Evolutionary conservation across 345 rosid genomes (phyloP), one percentile per base, ranked within the genome.

Genomic region (Raphanus raphanistrum): DNA sequence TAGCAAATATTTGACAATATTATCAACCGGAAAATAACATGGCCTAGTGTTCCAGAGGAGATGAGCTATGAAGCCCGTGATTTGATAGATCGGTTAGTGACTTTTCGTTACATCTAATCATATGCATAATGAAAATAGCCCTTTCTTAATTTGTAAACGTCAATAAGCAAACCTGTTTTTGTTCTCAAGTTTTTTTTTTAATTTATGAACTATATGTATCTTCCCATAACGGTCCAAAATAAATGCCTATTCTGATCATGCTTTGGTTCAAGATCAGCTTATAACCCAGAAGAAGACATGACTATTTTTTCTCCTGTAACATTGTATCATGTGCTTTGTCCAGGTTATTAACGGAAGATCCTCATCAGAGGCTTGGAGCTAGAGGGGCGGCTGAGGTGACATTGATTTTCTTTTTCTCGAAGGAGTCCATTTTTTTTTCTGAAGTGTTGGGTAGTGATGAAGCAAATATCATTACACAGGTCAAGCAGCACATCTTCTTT

Each of bases 1-100:
- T 78, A 95, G 99, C 79, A 79, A 81, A 90, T 94, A 82, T 95
- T 95, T 79, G 98, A 90, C 57, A 95, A 95, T 82, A 91, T 95
- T 85, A 92, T 91, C 86, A 88, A 92, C 81, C 87, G 98, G 27
- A 90, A 90, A 68, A 88, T 95, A 87, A 97, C 95, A 54, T 95
- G 99, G 97, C 98, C 94, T 12, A 70, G 63, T 48, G 90, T 87
- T 48, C 91, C 97, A 54, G 92, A 84, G 43, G 96, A 91, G 73
- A 89, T 95, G 89, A 91, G 92, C 82, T 70, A 73, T 66, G 99
- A 91, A 83, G 90, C 98, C 76, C 77, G 77, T 29, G 93, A 95
- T 87, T 82, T 92, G 36, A 86, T 95, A 80, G 86, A 95, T 66
- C 84, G 92, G 99, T 92, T 75, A 84, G 89, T 68, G 70, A 12